Base-by-base conservation (phyloP, 2,329 filamentous ascomycete genomes). In the Alternaria postmessia region DNA sequence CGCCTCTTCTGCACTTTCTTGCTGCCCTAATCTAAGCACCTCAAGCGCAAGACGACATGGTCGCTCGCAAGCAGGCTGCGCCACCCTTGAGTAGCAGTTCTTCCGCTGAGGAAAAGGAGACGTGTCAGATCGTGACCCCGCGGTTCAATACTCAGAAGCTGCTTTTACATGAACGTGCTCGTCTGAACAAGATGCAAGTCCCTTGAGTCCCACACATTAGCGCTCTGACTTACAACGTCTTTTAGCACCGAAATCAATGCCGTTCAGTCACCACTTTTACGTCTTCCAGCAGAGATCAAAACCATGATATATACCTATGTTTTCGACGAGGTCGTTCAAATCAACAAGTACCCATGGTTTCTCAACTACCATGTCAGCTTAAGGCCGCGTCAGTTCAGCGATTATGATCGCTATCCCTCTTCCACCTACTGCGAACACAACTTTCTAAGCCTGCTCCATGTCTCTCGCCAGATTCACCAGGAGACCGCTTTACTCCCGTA, bases 381-480 rank as follows among this genome's bases (percentile, higher is more conserved):
- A 5, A 30, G 8, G 9, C 28, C 28, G 2, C 8, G 6, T 30
- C 3, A 30, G 0, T 30, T 30, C 28, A 30, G 3, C 28, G 28
- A 11, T 30, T 30, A 30, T 30, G 22, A 26, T 26, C 24, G 6
- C 28, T 30, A 30, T 30, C 28, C 8, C 28, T 11, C 4, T 30
- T 11, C 28, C 9, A 0, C 28, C 28, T 11, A 11, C 9, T 11
- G 28, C 28, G 3, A 11, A 11, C 28, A 30, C 9, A 8, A 30
- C 0, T 30, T 9, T 30, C 20, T 22, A 22, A 41, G 30, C n/a
- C 44, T 59, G n/a, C 49, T 51, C 7, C 5, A 41, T 11, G 54
- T 58, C 0, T 64, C 57, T 38, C 57, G 59, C 11, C 64, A 67
- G 34, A 48, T 63, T 2, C 54, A 64, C 16, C 26, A 59, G 9